Evolutionary conservation across 176 grass and related monocot genomes (phyloP).

Genomic region (Canna indica): DNA sequence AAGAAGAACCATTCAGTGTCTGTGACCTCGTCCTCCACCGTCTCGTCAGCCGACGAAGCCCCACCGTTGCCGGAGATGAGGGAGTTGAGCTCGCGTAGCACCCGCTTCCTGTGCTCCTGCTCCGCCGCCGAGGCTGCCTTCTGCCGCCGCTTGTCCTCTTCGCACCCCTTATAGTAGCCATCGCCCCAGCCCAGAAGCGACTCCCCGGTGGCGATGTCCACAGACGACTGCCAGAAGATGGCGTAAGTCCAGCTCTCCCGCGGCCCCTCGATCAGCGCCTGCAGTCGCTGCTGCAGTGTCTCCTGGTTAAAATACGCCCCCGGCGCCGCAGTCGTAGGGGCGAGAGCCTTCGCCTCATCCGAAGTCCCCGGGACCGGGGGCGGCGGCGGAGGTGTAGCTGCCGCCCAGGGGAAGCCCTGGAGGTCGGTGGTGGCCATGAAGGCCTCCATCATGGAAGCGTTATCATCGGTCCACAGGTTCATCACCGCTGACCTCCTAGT

Average conservation of each 20-base stretch:
- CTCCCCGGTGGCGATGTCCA: conserved; percentile 40
- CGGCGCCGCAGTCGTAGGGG: too few relatives aligned
- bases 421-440: conserved; percentile 79
- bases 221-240: conserved; percentile 83
- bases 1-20: too few relatives aligned
- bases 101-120: conserved; percentile 80
- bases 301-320: conserved; percentile 60
- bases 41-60: conserved; percentile 29
- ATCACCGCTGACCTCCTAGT: conserved; percentile 25
- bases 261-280: conserved; percentile 69
- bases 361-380: neutral
- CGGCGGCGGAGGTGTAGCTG: neutral
- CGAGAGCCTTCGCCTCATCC: neutral
- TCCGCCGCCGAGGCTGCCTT: conserved; percentile 17
- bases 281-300: conserved; percentile 80
- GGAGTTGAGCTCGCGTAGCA: conserved; percentile 80
- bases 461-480: conserved; percentile 92
- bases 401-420: conserved; percentile 48
- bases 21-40: conserved; percentile 90
- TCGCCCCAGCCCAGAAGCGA: conserved; percentile 79
- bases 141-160: conserved; percentile 74
- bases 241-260: conserved; percentile 82
- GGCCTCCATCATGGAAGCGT: conserved; percentile 95
- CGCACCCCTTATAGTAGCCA: too few relatives aligned
- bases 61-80: conserved; percentile 56